Evolutionary conservation across 768 basidiomycete genomes (phyloP).

Genomic region (Cytidiella melzeri): DNA sequence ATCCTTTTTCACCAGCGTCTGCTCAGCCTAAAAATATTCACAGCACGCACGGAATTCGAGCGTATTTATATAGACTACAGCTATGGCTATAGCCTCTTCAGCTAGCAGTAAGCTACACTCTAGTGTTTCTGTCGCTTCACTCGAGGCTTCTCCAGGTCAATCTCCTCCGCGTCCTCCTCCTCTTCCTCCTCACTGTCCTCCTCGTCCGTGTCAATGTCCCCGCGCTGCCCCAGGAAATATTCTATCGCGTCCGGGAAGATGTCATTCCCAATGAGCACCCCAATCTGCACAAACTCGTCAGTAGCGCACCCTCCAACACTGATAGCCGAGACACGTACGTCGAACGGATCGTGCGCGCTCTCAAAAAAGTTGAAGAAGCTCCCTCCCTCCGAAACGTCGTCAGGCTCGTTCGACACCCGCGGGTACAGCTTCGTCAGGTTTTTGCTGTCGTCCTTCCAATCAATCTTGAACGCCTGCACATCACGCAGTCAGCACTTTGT

Average conservation of each 20-base stretch:
- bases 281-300: constrained; percentile 44
- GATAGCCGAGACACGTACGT: constrained; percentile 41
- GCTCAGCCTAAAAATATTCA: too few relatives aligned
- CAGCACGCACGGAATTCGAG: too few relatives aligned
- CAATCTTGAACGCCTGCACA: constrained; percentile 55
- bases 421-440: constrained; percentile 79
- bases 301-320: constrained; percentile 4
- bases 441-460: constrained; percentile 76
- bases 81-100: too few relatives aligned
- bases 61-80: too few relatives aligned
- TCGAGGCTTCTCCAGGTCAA: constrained; percentile 81
- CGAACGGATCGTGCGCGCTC: constrained; percentile 52
- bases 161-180: constrained; percentile 77
- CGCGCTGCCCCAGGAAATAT: constrained; percentile 67
- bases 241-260: constrained; percentile 79
- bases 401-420: constrained; percentile 53
- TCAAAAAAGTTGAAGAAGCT: constrained; percentile 91
- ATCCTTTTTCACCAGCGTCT: too few relatives aligned
- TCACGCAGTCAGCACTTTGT: neutral
- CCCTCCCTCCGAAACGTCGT: constrained; percentile 62
- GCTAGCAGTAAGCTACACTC: too few relatives aligned
- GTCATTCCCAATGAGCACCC: constrained; percentile 65
- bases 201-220: constrained; percentile 54
- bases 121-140: constrained; percentile 52
- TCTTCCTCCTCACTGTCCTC: constrained; percentile 63